phyloP scores from a whole-genome alignment of 768 basidiomycete species.

The Boletus rubroflammeus region DNA sequence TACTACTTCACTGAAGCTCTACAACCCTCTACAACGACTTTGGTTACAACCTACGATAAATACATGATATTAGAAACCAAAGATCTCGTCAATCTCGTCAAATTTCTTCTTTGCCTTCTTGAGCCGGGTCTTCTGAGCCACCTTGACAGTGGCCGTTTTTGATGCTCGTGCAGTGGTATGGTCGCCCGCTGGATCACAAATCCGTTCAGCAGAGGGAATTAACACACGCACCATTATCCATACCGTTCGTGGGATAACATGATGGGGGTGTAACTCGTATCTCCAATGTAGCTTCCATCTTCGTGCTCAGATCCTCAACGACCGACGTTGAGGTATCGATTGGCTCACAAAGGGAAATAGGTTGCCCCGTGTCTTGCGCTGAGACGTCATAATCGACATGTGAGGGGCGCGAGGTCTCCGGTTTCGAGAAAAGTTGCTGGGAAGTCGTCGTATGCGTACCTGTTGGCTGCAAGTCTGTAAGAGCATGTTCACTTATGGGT shows the following conservation, averaged over 20 bases:
- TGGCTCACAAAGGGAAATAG: slow-evolving; percentile 7
- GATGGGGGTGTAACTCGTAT: not conserved
- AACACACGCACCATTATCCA: not conserved
- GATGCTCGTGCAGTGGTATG: not conserved
- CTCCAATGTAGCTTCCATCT: not conserved
- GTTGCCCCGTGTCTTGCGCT: slow-evolving; percentile 15
- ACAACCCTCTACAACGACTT: not conserved
- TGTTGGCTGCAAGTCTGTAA: slow-evolving; percentile 18
- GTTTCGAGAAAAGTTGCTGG: not conserved
- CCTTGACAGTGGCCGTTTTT: not conserved
- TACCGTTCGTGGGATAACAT: slow-evolving; percentile 4
- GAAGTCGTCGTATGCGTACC: not conserved
- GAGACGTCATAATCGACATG: slow-evolving; percentile 1
- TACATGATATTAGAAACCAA: slow-evolving; percentile 19
- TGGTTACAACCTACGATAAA: not conserved
- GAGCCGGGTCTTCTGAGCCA: slow-evolving; percentile 2
- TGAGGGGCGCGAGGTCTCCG: not conserved
- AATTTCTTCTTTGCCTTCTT: slow-evolving; percentile 20
- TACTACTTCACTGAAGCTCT: not conserved
- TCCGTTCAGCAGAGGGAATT: not conserved
- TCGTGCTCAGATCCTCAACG: not conserved
- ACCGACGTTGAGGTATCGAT: not conserved
- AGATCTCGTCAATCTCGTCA: slow-evolving; percentile 28
- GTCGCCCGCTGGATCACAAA: not conserved
- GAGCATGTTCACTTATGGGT: not conserved